A percentile compares a stretch with the other conserved stretches of the same genome.
phyloP scores from a whole-genome alignment of 768 basidiomycete species.

The Agrocybe pediades region DNA sequence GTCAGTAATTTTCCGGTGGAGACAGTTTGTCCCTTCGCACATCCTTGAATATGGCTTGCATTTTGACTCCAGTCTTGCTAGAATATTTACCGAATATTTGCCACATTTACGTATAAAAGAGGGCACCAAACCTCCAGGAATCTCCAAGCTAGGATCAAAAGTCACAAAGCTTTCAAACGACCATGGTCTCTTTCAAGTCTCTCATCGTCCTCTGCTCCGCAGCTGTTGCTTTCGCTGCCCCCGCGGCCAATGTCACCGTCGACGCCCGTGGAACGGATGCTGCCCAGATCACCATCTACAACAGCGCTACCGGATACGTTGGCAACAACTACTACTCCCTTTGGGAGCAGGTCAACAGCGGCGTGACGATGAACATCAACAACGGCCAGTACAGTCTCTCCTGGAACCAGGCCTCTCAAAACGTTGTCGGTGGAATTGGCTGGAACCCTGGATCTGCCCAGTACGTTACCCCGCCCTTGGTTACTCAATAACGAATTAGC shows the following conservation, averaged over 20 bases:
- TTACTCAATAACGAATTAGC: not conserved
- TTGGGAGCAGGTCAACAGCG: slow-evolving; percentile 15
- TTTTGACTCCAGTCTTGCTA: too few relatives aligned
- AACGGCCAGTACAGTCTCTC: slow-evolving; percentile 15
- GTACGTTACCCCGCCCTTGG: slow-evolving; percentile 13
- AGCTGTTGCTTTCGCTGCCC: slow-evolving; percentile 2
- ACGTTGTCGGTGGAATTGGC: slow-evolving; percentile 23
- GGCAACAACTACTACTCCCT: slow-evolving; percentile 13
- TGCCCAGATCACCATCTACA: slow-evolving; percentile 3
- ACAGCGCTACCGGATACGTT: slow-evolving; percentile 10
- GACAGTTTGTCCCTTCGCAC: too few relatives aligned
- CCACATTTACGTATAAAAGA: too few relatives aligned
- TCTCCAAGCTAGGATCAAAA: too few relatives aligned
- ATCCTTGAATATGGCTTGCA: too few relatives aligned
- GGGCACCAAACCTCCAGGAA: too few relatives aligned
- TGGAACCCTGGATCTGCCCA: slow-evolving; percentile 36
- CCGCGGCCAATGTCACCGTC: not conserved
- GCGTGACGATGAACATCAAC: slow-evolving; percentile 12
- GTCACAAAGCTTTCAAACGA: not conserved
- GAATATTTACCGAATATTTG: too few relatives aligned
- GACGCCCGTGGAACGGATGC: slow-evolving; percentile 1
- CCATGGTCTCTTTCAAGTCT: slow-evolving; percentile 12
- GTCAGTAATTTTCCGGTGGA: too few relatives aligned
- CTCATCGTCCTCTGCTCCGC: slow-evolving; percentile 10
- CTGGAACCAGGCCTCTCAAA: slow-evolving; percentile 6